These are phyloP conservation scores for Stephanocyclus meneghinianus DNA, from an alignment of 352 stramenopile genomes.

Conservation along the genomic window DNA sequence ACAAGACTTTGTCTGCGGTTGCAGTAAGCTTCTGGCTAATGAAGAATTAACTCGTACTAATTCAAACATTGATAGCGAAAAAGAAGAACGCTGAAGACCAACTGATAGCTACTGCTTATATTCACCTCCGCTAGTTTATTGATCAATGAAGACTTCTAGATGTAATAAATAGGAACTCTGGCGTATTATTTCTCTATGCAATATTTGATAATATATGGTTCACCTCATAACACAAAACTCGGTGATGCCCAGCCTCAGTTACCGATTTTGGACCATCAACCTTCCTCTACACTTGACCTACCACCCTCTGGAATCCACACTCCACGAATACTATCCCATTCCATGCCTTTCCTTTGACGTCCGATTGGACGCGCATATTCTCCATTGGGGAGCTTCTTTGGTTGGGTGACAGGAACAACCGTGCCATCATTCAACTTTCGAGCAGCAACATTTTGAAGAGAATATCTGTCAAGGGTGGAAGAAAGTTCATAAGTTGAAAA, in stretches of 20 bases:
- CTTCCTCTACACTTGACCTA: neutral
- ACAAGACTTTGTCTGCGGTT: neutral
- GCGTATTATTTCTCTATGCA: too few species aligned
- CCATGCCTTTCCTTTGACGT: slow-evolving; percentile 29
- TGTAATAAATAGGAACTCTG: too few species aligned
- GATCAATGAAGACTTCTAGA: too few species aligned
- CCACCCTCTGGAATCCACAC: slow-evolving; percentile 19
- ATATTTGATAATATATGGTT: neutral
- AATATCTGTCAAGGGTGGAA: slow-evolving; percentile 15
- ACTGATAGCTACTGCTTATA: neutral
- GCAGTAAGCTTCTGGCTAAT: neutral
- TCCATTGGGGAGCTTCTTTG: slow-evolving; percentile 22
- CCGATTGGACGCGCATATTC: slow-evolving; percentile 15
- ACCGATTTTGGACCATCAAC: neutral
- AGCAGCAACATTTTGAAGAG: slow-evolving; percentile 20
- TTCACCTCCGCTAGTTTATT: too few species aligned
- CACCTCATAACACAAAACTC: neutral
- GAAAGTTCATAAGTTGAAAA: neutral
- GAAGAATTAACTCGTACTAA: too few species aligned
- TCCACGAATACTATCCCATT: slow-evolving; percentile 30
- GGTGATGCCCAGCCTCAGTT: neutral
- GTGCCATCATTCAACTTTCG: slow-evolving; percentile 21
- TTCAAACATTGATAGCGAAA: neutral
- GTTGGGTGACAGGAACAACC: slow-evolving; percentile 16
- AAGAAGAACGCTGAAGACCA: neutral